Percentiles rank a stretch among this genome's conserved stretches.
Conservation (phyloP, 306 rosid genomes). For the Cicer cuneatum region DNA sequence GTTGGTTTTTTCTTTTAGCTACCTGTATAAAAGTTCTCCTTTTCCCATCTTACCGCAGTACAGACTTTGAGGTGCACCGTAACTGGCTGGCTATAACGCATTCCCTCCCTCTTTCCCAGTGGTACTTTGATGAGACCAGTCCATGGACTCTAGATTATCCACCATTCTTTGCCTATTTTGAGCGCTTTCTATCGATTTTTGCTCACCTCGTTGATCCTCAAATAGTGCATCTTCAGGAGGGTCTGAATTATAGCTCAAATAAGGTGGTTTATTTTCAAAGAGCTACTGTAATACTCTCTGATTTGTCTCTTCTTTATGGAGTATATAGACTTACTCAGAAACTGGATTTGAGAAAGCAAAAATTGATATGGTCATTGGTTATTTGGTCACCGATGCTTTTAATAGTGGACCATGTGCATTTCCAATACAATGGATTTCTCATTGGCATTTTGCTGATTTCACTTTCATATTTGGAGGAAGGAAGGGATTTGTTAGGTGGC, state of each 20-base stretch:
- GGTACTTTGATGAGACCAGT: slow-evolving; percentile 89
- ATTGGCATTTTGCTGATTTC: slow-evolving; percentile 86
- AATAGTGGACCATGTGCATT: slow-evolving; percentile 88
- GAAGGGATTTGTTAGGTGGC: slow-evolving; percentile 88
- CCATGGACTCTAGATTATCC: slow-evolving; percentile 96
- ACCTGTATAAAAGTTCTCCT: slow-evolving; percentile 78
- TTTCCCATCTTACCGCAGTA: slow-evolving; percentile 80
- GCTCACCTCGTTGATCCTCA: slow-evolving; percentile 70
- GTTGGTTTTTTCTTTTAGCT: slow-evolving; percentile 74
- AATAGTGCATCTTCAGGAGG: slow-evolving; percentile 72
- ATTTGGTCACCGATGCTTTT: slow-evolving; percentile 93
- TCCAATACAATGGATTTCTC: slow-evolving; percentile 93
- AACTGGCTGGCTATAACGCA: slow-evolving; percentile 85
- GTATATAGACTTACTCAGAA: slow-evolving; percentile 59
- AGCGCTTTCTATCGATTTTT: slow-evolving; percentile 66
- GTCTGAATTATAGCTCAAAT: slow-evolving; percentile 64
- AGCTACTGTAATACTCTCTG: slow-evolving; percentile 67
- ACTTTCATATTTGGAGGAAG: slow-evolving; percentile 83
- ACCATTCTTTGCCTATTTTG: slow-evolving; percentile 81
- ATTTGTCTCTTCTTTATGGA: slow-evolving; percentile 76
- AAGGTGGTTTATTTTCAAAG: slow-evolving; percentile 72
- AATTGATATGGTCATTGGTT: slow-evolving; percentile 66
- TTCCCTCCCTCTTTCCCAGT: slow-evolving; percentile 83
- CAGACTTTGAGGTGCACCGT: slow-evolving; percentile 91
- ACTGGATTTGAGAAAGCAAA: slow-evolving; percentile 60